A percentile compares a stretch with the other conserved stretches of the same genome.
phyloP scores from a whole-genome alignment of 805 yeast species.

The Pichia kluyveri region DNA sequence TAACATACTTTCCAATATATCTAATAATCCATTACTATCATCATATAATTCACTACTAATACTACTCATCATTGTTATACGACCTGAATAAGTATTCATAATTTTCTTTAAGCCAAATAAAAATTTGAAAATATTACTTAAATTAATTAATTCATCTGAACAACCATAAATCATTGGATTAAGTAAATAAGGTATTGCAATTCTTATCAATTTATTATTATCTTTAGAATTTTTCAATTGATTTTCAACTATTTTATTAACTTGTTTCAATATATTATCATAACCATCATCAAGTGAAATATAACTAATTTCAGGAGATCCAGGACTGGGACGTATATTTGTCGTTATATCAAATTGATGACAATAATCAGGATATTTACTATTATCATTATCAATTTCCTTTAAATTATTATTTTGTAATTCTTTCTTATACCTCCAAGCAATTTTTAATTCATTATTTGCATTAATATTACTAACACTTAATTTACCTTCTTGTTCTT shows the following conservation, averaged over 20 bases:
- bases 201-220: slow-evolving; percentile 36
- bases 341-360: slow-evolving; percentile 73
- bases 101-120: slow-evolving; percentile 50
- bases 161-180: slow-evolving; percentile 71
- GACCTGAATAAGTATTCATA: slow-evolving; percentile 33
- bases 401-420: neutral
- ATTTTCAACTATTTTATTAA: slow-evolving; percentile 33
- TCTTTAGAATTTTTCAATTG: slow-evolving; percentile 21
- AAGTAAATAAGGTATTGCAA: slow-evolving; percentile 68
- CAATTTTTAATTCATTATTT: slow-evolving; percentile 61
- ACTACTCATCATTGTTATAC: slow-evolving; percentile 42
- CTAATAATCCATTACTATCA: slow-evolving; percentile 30
- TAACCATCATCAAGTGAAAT: slow-evolving; percentile 31
- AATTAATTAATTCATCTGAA: slow-evolving; percentile 15
- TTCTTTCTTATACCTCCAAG: slow-evolving; percentile 68
- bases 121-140: slow-evolving; percentile 48
- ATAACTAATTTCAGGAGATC: slow-evolving; percentile 48
- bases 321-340: slow-evolving; percentile 58
- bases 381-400: slow-evolving; percentile 17
- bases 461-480: slow-evolving; percentile 58
- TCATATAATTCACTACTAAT: slow-evolving; percentile 61
- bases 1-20: slow-evolving; percentile 43
- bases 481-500: slow-evolving; percentile 49
- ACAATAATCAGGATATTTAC: slow-evolving; percentile 42
- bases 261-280: slow-evolving; percentile 28